A percentile compares a stretch with the other conserved stretches of the same genome.
These are phyloP conservation scores for Claviceps fusiformis DNA, from an alignment of 2,329 filamentous ascomycete genomes.

Conservation along the genomic window DNA sequence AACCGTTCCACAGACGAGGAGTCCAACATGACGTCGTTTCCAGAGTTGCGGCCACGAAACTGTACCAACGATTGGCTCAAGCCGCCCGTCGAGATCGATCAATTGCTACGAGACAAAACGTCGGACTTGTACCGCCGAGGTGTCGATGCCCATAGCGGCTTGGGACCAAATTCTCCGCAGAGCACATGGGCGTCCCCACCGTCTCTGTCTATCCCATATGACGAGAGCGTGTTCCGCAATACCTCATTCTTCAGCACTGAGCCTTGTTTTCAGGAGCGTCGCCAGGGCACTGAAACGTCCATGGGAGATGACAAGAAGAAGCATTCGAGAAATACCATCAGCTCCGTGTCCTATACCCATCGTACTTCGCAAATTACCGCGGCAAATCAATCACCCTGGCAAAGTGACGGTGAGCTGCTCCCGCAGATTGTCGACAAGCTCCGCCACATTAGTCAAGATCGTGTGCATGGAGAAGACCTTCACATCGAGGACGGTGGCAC, in stretches of 20 bases:
- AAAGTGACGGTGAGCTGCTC: conserved; percentile 8
- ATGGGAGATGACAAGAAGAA: conserved; percentile 5
- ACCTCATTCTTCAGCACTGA: conserved; percentile 11
- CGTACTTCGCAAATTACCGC: conserved; percentile 12
- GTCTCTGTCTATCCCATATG: conserved; percentile 5
- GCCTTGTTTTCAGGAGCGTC: background rate
- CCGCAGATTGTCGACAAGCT: conserved; percentile 17
- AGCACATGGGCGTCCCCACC: conserved; percentile 6
- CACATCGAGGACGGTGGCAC: conserved; percentile 1
- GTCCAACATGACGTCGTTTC: conserved; percentile 22
- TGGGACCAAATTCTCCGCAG: conserved; percentile 1
- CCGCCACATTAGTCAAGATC: conserved; percentile 13
- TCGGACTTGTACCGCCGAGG: conserved; percentile 16
- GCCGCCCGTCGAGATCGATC: conserved; percentile 10
- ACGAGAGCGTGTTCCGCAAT: conserved; percentile 11
- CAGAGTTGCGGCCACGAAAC: conserved; percentile 17
- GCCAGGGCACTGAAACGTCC: background rate
- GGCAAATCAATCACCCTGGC: conserved; percentile 3
- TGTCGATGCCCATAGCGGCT: conserved; percentile 17
- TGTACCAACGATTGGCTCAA: conserved; percentile 21
- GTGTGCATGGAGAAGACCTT: conserved; percentile 9
- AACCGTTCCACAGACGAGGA: conserved; percentile 8
- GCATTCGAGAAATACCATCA: conserved; percentile 13
- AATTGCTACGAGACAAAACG: conserved; percentile 1
- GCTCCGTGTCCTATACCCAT: conserved; percentile 13